phyloP scores from a whole-genome alignment of 1,284 basidiomycete species.

The Inonotus hispidus region DNA sequence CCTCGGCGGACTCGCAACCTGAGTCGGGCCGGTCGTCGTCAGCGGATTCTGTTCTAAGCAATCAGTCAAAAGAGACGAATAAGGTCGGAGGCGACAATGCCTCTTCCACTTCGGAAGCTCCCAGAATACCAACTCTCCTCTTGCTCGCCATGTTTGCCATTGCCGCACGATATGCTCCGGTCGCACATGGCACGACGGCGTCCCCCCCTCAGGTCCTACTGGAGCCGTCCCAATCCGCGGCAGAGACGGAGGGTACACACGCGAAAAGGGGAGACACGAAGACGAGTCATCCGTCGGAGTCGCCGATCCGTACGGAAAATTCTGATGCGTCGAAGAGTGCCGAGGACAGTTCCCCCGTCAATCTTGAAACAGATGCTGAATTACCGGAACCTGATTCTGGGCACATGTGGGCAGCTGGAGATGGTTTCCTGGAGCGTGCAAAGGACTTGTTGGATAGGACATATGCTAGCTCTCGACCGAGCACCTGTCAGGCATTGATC shows the following conservation, averaged over 20 bases:
- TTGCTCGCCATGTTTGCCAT: slow-evolving; percentile 75
- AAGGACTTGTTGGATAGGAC: slow-evolving; percentile 62
- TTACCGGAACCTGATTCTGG: slow-evolving; percentile 43
- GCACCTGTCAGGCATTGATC: slow-evolving; percentile 72
- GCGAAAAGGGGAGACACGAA: not conserved
- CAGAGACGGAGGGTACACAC: not conserved
- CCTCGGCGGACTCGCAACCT: not conserved
- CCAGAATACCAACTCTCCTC: slow-evolving; percentile 58
- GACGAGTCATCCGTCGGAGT: not conserved
- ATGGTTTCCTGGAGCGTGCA: slow-evolving; percentile 65
- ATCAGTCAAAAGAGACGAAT: slow-evolving; percentile 21
- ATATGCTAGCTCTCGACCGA: slow-evolving; percentile 59
- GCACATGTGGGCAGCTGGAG: slow-evolving; percentile 79
- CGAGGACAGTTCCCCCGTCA: not conserved
- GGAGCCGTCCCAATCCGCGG: not conserved
- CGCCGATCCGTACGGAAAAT: not conserved
- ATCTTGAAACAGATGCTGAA: slow-evolving; percentile 18
- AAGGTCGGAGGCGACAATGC: slow-evolving; percentile 29
- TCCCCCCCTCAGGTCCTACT: slow-evolving; percentile 5
- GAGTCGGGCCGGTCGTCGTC: not conserved
- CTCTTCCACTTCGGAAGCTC: slow-evolving; percentile 28
- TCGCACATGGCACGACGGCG: slow-evolving; percentile 18
- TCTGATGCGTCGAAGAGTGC: not conserved
- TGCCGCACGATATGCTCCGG: slow-evolving; percentile 59
- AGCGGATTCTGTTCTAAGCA: slow-evolving; percentile 7